Evolutionary conservation across 352 stramenopile species (phyloP), one percentile per base, ranked within the genome.

Genomic region (Phytopythium litorale): DNA sequence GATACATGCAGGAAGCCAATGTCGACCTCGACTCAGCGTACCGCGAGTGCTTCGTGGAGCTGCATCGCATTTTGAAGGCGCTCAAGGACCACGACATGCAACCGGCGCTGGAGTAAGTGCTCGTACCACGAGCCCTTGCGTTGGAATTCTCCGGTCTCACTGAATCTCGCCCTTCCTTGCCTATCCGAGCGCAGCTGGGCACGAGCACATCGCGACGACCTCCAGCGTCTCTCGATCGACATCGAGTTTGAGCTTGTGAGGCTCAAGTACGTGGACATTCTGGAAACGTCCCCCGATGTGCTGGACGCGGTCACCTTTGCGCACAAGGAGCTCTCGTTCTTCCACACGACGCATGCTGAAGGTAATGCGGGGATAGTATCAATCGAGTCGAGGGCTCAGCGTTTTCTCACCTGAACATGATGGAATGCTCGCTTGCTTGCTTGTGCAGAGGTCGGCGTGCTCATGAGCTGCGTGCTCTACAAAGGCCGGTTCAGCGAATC

Each of bases 201-300:
- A 28, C 68, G 72, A 32, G 65, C 72, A 57, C 68, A 91, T 37
- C 81, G 78, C 21, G 71, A 81, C 1, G 72, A 88, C 28, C 65
- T 92, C 40, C 64, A 63, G 23, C 61, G 55, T 28, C 69, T 89
- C 21, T 64, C 78, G 21, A 80, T 91, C 46, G 78, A 91, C 55
- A 79, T 96, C 28, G 86, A 94, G 64, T 96, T 94, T 65, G 78
- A 94, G 58, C 66, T 96, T 5, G 75, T 91, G n/a, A 77, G 84
- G 1, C 73, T 94, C 50, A 86, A 92, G 60, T 96, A 92, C 60
- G 70, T 96, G 25, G 78, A 91, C 35, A 67, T 88, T 19, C 72
- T 93, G 25, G 79, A 91, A 56, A 79, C 58, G 28, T 89, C 79
- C 19, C 65, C 76, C 13, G 71, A 89, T 19, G 81, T 87, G 23